A percentile compares a stretch with the other conserved stretches of the same genome.
These are phyloP conservation scores for Syncephalastrum contaminatum DNA, from an alignment of 371 early-diverging fungal genomes.

Conservation along the genomic window DNA sequence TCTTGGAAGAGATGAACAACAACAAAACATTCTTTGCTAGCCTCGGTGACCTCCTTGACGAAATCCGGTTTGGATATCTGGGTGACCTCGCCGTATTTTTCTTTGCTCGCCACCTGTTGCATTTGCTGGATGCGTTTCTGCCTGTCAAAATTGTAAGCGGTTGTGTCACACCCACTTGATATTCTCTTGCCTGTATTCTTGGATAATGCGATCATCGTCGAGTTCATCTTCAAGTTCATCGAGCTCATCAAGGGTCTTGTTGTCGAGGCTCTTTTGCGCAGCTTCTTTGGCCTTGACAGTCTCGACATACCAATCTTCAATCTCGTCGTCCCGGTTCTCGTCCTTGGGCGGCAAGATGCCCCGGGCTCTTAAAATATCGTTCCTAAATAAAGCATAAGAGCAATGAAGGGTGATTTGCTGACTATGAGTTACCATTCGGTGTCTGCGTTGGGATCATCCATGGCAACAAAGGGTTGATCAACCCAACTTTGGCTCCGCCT, in stretches of 20 bases:
- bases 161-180: neutral
- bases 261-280: slow-evolving; percentile 61
- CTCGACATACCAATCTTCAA: slow-evolving; percentile 81
- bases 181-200: slow-evolving; percentile 63
- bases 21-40: slow-evolving; percentile 76
- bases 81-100: slow-evolving; percentile 76
- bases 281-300: slow-evolving; percentile 61
- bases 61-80: slow-evolving; percentile 95
- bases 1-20: slow-evolving; percentile 79
- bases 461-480: slow-evolving; percentile 4
- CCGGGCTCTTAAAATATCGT: slow-evolving; percentile 89
- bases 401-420: neutral
- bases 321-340: slow-evolving; percentile 69
- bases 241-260: slow-evolving; percentile 81
- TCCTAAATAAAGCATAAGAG: slow-evolving; percentile 33
- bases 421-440: slow-evolving; percentile 64
- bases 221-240: slow-evolving; percentile 86
- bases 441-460: slow-evolving; percentile 71
- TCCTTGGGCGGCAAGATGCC: slow-evolving; percentile 88
- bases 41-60: slow-evolving; percentile 85
- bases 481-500: too few species aligned
- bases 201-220: slow-evolving; percentile 82
- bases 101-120: slow-evolving; percentile 55
- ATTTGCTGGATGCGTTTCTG: slow-evolving; percentile 80
- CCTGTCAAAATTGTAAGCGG: slow-evolving; percentile 22